Base-by-base conservation (phyloP, 352 stramenopile genomes). In the Phytophthora capsici region DNA sequence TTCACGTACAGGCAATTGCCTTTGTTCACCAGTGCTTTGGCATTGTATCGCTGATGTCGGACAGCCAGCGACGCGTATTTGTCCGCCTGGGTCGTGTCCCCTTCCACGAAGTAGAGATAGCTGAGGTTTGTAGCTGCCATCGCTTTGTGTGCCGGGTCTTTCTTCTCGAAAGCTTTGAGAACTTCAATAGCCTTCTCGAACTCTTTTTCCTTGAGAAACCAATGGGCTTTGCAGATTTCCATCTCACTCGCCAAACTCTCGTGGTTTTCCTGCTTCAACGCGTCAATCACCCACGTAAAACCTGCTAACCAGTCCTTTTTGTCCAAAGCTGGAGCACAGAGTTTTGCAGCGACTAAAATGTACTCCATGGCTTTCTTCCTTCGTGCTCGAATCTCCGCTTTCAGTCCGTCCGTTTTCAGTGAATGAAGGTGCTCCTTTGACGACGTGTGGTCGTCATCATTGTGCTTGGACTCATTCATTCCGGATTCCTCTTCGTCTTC, bases 11-110 rank as follows among this genome's bases (percentile, higher is more conserved):
- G 74, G 60, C 96, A 99, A 72, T 99, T 99, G 37, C 91, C 97
- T 65, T 98, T 99, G 81, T 99, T 99, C 14, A 99, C 97, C 9
- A 99, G 83, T 26, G 96, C 97, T 57, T 98, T 98, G 38, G 95
- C 93, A 69, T 98, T 99, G 80, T 98, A 99, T 17, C 95, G 80
- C 52, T 98, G 89, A 55, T 97, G 85, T n/a, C 85, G 79, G 40
- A 99, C 91, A 9, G 96, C 96, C 57, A 98, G 69, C 5, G 84
- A 89, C 20, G 84, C 84, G 78, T 98, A 98, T 64, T 97, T 94
- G 63, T 98, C 92, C 3, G 97, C 96, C 52, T 93, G 88, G 19
- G 77, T 60, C 14, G 88, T 81, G 62, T 99, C 91, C 37, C 92
- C 93, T 71, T 99, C 92, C 40, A 99, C 88, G 53, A 99, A 99